A percentile compares a stretch with the other conserved stretches of the same genome.
Evolutionary conservation across 2,329 filamentous ascomycete species (phyloP).

Genomic region (Alternaria sp.): DNA sequence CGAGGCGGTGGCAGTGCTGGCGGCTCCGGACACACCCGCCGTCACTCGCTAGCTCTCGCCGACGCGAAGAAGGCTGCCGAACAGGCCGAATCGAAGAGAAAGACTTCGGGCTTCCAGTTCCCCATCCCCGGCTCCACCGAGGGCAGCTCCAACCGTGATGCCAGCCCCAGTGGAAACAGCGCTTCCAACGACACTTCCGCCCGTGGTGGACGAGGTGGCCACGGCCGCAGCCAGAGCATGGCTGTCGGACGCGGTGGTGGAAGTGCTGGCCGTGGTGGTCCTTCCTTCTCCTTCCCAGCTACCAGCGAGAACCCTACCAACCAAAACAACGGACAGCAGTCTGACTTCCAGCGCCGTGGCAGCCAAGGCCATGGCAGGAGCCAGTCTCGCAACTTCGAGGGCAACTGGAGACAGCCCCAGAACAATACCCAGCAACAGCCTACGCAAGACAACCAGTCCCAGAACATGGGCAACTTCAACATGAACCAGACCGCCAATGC

Average conservation of each 20-base stretch:
- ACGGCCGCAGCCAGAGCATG: conserved; percentile 87
- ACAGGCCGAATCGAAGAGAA: conserved; percentile 93
- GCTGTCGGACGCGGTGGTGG: conserved; percentile 74
- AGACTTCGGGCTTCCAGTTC: conserved; percentile 93
- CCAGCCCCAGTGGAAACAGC: conserved; percentile 61
- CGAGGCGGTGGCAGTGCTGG: conserved; percentile 73
- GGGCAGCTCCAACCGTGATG: conserved; percentile 61
- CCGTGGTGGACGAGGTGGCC: conserved; percentile 61
- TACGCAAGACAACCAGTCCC: conserved; percentile 53
- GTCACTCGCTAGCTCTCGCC: conserved; percentile 91
- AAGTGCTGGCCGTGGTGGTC: conserved; percentile 67
- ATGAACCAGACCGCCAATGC: conserved; percentile 74
- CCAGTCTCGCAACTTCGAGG: conserved; percentile 92
- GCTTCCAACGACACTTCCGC: conserved; percentile 40
- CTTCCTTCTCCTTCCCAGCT: conserved; percentile 72
- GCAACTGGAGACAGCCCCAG: conserved; percentile 93
- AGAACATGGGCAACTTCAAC: conserved; percentile 67
- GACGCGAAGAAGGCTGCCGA: conserved; percentile 98
- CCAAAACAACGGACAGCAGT: conserved; percentile 53
- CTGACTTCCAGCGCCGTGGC: conserved; percentile 77
- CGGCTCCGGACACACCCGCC: conserved; percentile 80
- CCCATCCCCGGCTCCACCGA: conserved; percentile 72
- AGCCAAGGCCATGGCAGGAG: conserved; percentile 81
- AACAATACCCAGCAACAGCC: conserved; percentile 55
- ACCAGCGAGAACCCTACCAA: conserved; percentile 56